Evolutionary conservation across 2,329 filamentous ascomycete species (phyloP).

Genomic region (Aspergillus intermedius): DNA sequence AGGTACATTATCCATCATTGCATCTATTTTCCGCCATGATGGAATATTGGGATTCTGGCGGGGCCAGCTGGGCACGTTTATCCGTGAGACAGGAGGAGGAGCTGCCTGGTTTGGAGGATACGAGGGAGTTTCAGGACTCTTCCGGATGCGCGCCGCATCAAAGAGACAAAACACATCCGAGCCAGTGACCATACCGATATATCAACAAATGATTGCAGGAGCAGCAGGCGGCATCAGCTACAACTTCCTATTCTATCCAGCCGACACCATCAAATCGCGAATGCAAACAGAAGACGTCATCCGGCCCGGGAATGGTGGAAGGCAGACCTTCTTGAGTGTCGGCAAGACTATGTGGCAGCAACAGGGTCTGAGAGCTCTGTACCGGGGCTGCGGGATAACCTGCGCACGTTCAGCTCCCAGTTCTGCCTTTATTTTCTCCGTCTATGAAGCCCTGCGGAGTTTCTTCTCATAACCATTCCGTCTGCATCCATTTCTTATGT

Average conservation of each 20-base stretch:
- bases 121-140: conserved; percentile 68
- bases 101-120: conserved; percentile 94
- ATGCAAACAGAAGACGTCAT: conserved; percentile 81
- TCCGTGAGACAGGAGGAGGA: conserved; percentile 86
- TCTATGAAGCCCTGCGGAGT: conserved; percentile 80
- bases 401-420: conserved; percentile 81
- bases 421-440: conserved; percentile 96
- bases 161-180: conserved; percentile 3
- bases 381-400: conserved; percentile 92
- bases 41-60: conserved; percentile 88
- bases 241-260: conserved; percentile 95
- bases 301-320: conserved; percentile 38
- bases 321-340: conserved; percentile 66
- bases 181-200: conserved; percentile 60
- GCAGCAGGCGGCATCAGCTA: conserved; percentile 87
- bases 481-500: not conserved
- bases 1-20: conserved; percentile 64
- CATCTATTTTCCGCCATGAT: conserved; percentile 72
- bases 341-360: conserved; percentile 69
- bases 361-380: conserved; percentile 76
- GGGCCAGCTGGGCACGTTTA: conserved; percentile 85
- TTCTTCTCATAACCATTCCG: conserved; percentile 44
- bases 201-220: conserved; percentile 82
- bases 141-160: conserved; percentile 46
- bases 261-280: conserved; percentile 92